These are phyloP conservation scores for Globisporangium solare DNA, from an alignment of 352 stramenopile genomes.

Conservation along the genomic window DNA sequence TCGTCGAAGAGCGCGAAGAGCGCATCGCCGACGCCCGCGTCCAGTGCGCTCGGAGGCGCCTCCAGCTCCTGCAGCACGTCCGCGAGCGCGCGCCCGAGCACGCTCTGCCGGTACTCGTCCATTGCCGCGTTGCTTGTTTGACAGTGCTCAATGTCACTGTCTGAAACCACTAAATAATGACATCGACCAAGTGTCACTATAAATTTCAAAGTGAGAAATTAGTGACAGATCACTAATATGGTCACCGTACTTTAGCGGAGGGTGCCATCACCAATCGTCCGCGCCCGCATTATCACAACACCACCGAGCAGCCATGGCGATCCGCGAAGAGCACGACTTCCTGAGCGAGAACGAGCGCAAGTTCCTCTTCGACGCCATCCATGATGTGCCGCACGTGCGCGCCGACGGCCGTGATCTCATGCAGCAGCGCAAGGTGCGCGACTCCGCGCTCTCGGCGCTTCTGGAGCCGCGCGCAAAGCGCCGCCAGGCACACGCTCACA, in stretches of 20 bases:
- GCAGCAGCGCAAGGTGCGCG: conserved; percentile 65
- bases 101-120: conserved; percentile 59
- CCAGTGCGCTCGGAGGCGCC: conserved; percentile 7
- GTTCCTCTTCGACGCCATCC: conserved; percentile 68
- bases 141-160: background rate
- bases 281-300: background rate
- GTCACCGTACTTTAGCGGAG: conserved; percentile 11
- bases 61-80: conserved; percentile 61
- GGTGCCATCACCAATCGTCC: conserved; percentile 15
- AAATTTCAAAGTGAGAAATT: background rate
- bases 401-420: conserved; percentile 75
- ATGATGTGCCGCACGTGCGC: conserved; percentile 50
- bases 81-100: conserved; percentile 54
- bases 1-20: conserved; percentile 59
- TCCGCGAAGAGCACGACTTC: conserved; percentile 65
- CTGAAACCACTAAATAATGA: too few species aligned
- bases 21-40: conserved; percentile 29
- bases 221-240: conserved; percentile 3
- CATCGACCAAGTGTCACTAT: too few species aligned
- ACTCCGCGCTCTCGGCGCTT: background rate
- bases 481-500: background rate
- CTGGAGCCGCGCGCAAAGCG: background rate
- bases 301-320: conserved; percentile 35
- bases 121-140: conserved; percentile 20
- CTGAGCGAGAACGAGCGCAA: conserved; percentile 78